phyloP scores from a whole-genome alignment of 139 green algal species.

The Spirogloea muscicola region DNA sequence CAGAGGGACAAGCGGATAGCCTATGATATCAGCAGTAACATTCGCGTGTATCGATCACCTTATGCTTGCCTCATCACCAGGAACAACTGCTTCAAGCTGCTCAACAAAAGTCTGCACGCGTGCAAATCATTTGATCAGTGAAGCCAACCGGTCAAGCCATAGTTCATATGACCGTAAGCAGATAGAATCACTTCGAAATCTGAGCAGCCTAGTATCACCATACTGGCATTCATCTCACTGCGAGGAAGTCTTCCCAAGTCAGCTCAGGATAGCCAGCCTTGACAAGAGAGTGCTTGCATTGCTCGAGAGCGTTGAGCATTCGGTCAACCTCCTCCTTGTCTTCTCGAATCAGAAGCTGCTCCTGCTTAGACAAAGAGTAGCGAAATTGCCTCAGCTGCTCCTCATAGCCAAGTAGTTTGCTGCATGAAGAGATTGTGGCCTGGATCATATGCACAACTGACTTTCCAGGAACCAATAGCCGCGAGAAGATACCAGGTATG shows the following conservation, averaged over 20 bases:
- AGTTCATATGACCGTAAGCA: background rate
- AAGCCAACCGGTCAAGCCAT: background rate
- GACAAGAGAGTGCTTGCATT: constrained; percentile 5
- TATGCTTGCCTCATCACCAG: background rate
- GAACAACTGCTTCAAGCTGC: constrained; percentile 11
- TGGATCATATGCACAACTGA: background rate
- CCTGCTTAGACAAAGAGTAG: constrained; percentile 5
- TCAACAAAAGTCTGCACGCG: constrained; percentile 17
- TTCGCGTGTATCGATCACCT: background rate
- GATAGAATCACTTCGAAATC: too few species aligned
- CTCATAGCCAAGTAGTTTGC: background rate
- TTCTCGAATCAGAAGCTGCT: constrained; percentile 7
- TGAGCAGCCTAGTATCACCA: background rate
- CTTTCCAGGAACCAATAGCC: background rate
- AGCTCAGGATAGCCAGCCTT: constrained; percentile 21
- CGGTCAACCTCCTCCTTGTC: constrained; percentile 13
- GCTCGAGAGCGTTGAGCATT: constrained; percentile 1
- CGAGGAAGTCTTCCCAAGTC: constrained; percentile 37
- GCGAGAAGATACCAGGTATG: constrained; percentile 23
- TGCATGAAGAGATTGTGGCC: background rate
- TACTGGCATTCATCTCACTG: constrained; percentile 4
- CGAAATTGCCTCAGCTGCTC: background rate
- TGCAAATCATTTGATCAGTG: too few species aligned
- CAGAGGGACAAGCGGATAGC: background rate
- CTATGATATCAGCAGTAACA: background rate